Conservation (phyloP, 192 early-diverging fungal genomes). For the Backusella circina region DNA sequence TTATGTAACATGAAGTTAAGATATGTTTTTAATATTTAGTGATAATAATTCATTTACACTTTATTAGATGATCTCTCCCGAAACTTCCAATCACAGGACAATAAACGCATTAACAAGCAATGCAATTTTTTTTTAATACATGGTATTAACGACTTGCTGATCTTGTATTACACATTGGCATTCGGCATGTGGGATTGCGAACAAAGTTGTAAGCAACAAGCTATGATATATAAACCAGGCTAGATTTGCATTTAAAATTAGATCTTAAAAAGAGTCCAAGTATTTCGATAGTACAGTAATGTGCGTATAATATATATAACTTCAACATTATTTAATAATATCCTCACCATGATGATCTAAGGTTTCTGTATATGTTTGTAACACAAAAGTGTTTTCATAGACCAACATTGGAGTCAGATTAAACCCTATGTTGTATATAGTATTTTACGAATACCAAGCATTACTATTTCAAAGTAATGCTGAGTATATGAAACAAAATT, state of each 20-base stretch:
- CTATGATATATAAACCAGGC: neutral
- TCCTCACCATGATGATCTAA: neutral
- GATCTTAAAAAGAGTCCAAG: neutral
- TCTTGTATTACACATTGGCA: neutral
- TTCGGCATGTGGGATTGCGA: neutral
- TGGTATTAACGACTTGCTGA: neutral
- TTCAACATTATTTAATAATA: neutral
- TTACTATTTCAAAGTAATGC: neutral
- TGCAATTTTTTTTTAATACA: neutral
- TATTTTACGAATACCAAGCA: neutral
- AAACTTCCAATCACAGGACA: neutral
- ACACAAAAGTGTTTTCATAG: neutral
- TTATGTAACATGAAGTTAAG: neutral
- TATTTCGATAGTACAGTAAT: neutral
- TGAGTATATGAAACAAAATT: neutral
- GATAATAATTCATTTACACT: neutral
- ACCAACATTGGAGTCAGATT: neutral
- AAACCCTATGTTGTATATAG: neutral
- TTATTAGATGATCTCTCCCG: neutral
- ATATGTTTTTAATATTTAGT: neutral
- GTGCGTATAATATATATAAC: neutral
- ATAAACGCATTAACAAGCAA: neutral
- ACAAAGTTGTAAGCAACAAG: neutral
- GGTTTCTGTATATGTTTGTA: neutral
- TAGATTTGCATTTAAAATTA: neutral